phyloP scores from a whole-genome alignment of 2,329 filamentous ascomycete genomes.

The Fusarium veterinarium region DNA sequence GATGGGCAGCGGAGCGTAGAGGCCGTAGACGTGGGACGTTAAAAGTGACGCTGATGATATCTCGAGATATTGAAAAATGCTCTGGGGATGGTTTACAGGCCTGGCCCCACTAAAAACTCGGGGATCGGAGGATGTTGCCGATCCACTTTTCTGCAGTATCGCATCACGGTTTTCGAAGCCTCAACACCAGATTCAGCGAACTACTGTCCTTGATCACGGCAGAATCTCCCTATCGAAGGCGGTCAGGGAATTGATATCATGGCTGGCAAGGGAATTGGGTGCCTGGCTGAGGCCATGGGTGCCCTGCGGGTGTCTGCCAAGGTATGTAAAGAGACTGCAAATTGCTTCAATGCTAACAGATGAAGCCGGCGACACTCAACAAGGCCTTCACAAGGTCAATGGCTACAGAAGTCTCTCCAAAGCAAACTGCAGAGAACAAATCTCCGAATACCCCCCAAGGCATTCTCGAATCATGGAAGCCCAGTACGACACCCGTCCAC shows the following conservation, averaged over 20 bases:
- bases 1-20: conserved; percentile 34
- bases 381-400: conserved; percentile 64
- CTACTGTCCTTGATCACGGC: conserved; percentile 3
- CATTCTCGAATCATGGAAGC: conserved; percentile 57
- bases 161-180: conserved; percentile 45
- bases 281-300: conserved; percentile 65
- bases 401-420: conserved; percentile 62
- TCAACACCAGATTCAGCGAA: conserved; percentile 13
- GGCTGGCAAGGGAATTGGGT: conserved; percentile 61
- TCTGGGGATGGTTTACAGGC: conserved; percentile 35
- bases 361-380: conserved; percentile 49
- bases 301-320: conserved; percentile 60
- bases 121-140: conserved; percentile 44
- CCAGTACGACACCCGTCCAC: conserved; percentile 51
- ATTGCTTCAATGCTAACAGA: conserved; percentile 13
- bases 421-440: conserved; percentile 50
- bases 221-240: conserved; percentile 6
- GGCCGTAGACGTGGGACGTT: conserved; percentile 14
- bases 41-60: conserved; percentile 29
- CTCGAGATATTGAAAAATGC: conserved; percentile 45
- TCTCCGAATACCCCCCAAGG: conserved; percentile 40
- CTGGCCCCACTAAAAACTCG: conserved; percentile 47
- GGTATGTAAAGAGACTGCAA: conserved; percentile 44
- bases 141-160: conserved; percentile 40
- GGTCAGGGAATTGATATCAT: conserved; percentile 42